phyloP scores from a whole-genome alignment of 768 basidiomycete genomes.

The Holtermanniella nyarrowii region DNA sequence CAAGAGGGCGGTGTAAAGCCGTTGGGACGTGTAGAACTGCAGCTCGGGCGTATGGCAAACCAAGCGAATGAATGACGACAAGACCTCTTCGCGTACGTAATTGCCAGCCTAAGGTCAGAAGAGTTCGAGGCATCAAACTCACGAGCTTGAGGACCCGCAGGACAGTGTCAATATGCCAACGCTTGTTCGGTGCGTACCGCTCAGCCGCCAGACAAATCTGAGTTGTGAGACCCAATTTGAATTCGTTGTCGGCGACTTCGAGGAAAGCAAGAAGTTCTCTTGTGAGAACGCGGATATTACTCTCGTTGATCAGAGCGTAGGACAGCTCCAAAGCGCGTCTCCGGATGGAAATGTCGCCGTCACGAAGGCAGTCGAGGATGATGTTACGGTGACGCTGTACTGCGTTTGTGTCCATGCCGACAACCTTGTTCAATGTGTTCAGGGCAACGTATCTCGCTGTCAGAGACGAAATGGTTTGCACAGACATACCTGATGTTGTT shows the following conservation, averaged over 20 bases:
- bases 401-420: constrained; percentile 92
- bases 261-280: constrained; percentile 90
- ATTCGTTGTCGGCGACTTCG: constrained; percentile 96
- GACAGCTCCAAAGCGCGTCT: constrained; percentile 92
- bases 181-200: constrained; percentile 89
- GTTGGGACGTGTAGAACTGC: constrained; percentile 88
- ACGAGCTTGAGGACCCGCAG: constrained; percentile 84
- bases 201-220: constrained; percentile 94
- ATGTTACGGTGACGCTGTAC: constrained; percentile 97
- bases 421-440: constrained; percentile 96
- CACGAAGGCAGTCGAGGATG: constrained; percentile 97
- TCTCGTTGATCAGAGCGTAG: constrained; percentile 91
- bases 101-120: constrained; percentile 67
- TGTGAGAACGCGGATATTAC: constrained; percentile 82
- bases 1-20: constrained; percentile 74
- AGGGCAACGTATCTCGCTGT: constrained; percentile 78
- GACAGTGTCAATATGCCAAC: constrained; percentile 99
- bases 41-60: constrained; percentile 95
- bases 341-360: constrained; percentile 96
- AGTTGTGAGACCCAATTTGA: constrained; percentile 95
- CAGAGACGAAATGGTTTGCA: not conserved
- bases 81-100: constrained; percentile 90
- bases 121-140: constrained; percentile 30
- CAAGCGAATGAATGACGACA: constrained; percentile 88
- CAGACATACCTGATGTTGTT: constrained; percentile 82